Percentiles rank a stretch among this genome's conserved stretches.
Conservation (phyloP, 768 basidiomycete genomes). For the Psilocybe tampanensis region DNA sequence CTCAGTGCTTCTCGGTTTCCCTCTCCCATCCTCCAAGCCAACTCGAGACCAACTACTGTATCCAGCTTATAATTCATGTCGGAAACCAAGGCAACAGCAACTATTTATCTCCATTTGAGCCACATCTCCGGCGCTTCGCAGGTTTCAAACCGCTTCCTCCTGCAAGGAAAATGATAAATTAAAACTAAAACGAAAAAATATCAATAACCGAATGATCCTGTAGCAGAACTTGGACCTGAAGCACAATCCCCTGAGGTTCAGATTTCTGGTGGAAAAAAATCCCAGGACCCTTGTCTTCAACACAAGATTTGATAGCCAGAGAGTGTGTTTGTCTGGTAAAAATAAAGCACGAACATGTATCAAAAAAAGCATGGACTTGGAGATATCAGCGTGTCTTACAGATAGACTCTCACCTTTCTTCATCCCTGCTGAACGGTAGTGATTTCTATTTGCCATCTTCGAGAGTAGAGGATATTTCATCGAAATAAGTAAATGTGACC, state of each 20-base stretch:
- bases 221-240: background rate
- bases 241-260: background rate
- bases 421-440: background rate
- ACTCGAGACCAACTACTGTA: too few species aligned
- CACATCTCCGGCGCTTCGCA: constrained; percentile 13
- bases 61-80: background rate
- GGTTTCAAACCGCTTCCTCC: background rate
- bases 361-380: background rate
- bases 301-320: too few species aligned
- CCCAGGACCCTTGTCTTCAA: too few species aligned
- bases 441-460: background rate
- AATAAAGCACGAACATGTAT: background rate
- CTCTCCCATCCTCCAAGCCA: too few species aligned
- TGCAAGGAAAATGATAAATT: background rate
- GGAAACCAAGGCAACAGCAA: constrained; percentile 9
- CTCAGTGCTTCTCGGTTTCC: background rate
- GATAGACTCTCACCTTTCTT: constrained; percentile 7
- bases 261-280: too few species aligned
- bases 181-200: background rate
- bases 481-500: background rate
- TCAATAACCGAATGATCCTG: background rate
- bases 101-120: constrained; percentile 10
- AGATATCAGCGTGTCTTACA: background rate
- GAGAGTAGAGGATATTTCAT: too few species aligned
- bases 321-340: too few species aligned